Percentiles rank a stretch among this genome's conserved stretches.
Evolutionary conservation across 2,329 filamentous ascomycete genomes (phyloP).

Genomic region (Pezicula neosporulosa): DNA sequence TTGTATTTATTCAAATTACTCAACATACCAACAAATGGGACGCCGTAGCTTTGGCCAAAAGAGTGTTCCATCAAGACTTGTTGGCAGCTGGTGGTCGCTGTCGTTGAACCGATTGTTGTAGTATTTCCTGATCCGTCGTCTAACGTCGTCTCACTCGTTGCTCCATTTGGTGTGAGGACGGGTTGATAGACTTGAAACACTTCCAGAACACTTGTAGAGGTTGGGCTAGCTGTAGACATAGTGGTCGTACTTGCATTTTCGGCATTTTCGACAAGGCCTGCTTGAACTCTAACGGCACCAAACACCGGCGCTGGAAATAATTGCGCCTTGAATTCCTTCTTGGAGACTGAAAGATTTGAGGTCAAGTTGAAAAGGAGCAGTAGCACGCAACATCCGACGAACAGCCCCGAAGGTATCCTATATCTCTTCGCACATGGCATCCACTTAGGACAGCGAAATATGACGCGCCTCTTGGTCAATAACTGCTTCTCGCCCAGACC

Average conservation of each 20-base stretch:
- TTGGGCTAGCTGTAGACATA: constrained; percentile 18
- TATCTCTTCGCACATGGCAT: too few species aligned
- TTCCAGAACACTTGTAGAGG: constrained; percentile 41
- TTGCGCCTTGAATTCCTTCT: too few species aligned
- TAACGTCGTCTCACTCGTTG: constrained; percentile 32
- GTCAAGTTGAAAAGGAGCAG: too few species aligned
- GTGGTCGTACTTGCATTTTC: constrained; percentile 6
- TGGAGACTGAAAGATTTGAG: too few species aligned
- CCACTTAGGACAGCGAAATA: too few species aligned
- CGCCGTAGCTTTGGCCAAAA: constrained; percentile 71
- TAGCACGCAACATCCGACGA: too few species aligned
- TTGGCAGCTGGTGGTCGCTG: constrained; percentile 37
- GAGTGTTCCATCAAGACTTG: constrained; percentile 65
- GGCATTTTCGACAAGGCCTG: constrained; percentile 18
- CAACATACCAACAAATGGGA: constrained; percentile 64
- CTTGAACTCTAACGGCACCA: neutral
- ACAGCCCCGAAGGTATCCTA: too few species aligned
- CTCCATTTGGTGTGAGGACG: constrained; percentile 47
- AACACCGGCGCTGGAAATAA: neutral
- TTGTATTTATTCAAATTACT: neutral
- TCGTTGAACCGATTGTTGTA: constrained; percentile 17
- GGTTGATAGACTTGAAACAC: constrained; percentile 70
- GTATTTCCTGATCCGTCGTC: constrained; percentile 22
- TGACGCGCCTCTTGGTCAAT: too few species aligned
- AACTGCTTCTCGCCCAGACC: too few species aligned